phyloP scores from a whole-genome alignment of 331 rosid genomes.

The Prunus yedoensis region DNA sequence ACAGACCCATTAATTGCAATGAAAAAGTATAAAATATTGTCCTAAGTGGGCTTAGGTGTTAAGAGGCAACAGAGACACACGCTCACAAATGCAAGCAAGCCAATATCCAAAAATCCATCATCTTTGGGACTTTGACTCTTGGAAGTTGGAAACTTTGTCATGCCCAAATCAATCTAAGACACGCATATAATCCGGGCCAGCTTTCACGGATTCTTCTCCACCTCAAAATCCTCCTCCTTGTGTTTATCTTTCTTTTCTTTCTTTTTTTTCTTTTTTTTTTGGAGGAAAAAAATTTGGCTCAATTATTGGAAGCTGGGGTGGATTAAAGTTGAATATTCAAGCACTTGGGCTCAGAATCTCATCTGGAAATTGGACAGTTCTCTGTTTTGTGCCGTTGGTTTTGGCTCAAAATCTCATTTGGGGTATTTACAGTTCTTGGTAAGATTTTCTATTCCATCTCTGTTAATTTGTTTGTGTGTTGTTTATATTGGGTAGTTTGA shows the following conservation, averaged over 20 bases:
- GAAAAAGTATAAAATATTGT: not conserved
- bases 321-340: slow-evolving; percentile 15
- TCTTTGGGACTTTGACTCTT: slow-evolving; percentile 22
- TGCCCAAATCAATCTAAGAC: slow-evolving; percentile 32
- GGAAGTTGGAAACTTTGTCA: slow-evolving; percentile 11
- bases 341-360: slow-evolving; percentile 25
- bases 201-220: slow-evolving; percentile 31
- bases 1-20: not conserved
- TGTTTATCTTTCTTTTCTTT: slow-evolving; percentile 4
- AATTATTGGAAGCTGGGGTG: slow-evolving; percentile 28
- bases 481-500: not conserved
- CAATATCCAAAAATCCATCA: not conserved
- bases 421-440: slow-evolving; percentile 22
- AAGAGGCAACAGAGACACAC: not conserved
- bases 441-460: slow-evolving; percentile 2
- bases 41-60: slow-evolving; percentile 12
- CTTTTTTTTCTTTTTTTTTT: not conserved
- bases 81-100: not conserved
- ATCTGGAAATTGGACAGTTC: slow-evolving; percentile 23
- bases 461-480: not conserved
- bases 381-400: not conserved
- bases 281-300: slow-evolving; percentile 6
- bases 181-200: slow-evolving; percentile 30
- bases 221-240: slow-evolving; percentile 16
- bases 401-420: slow-evolving; percentile 14